Conservation (phyloP, 2,329 filamentous ascomycete genomes). For the Lachnellula occidentalis region DNA sequence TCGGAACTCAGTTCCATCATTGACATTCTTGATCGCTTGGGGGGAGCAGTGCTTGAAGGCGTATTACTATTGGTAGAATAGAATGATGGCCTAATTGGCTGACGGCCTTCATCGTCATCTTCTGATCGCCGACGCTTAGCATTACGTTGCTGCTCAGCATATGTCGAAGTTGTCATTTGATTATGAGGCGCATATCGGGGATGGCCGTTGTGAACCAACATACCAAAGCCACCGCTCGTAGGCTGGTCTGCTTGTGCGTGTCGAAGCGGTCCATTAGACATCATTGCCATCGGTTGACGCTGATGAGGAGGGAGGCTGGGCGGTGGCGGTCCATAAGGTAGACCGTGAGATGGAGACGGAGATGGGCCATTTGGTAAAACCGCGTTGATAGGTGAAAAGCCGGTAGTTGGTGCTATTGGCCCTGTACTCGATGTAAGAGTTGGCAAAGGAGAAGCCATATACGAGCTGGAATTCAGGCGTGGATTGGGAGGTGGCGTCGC, state of each 20-base stretch:
- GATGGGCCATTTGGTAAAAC: not conserved
- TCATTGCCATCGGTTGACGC: not conserved
- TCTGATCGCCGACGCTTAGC: conserved; percentile 4
- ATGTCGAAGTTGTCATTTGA: not conserved
- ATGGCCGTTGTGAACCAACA: not conserved
- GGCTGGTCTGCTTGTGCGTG: not conserved
- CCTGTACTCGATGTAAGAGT: not conserved
- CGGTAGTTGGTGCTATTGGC: not conserved
- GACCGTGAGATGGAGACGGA: not conserved
- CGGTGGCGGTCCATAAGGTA: not conserved
- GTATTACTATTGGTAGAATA: not conserved
- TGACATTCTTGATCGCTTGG: not conserved
- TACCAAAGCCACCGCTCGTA: not conserved
- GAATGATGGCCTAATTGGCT: not conserved
- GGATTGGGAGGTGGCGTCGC: not conserved
- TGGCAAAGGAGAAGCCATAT: not conserved
- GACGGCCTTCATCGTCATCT: not conserved
- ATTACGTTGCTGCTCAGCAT: not conserved
- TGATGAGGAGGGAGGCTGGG: not conserved
- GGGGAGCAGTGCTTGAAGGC: not conserved
- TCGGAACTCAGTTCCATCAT: conserved; percentile 7
- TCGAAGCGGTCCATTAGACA: not conserved
- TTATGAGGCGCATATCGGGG: conserved; percentile 3
- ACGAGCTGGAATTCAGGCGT: not conserved
- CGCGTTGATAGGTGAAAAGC: conserved; percentile 10